These are phyloP conservation scores for Beauveria brongniartii DNA, from an alignment of 2,329 filamentous ascomycete species.

Conservation along the genomic window DNA sequence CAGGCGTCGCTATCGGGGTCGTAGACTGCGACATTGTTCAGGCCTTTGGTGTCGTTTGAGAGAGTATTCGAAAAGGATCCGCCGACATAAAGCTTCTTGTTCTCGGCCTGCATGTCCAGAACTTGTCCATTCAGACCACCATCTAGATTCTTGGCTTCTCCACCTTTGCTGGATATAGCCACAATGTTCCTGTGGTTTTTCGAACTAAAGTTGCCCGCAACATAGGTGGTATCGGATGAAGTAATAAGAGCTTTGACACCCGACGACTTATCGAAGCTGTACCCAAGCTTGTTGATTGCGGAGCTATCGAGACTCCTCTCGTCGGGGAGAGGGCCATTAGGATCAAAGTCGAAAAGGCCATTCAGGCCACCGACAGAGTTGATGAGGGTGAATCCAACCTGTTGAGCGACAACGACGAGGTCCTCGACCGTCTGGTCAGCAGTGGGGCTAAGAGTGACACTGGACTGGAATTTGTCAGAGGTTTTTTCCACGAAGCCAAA, in stretches of 20 bases:
- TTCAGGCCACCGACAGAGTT: constrained; percentile 76
- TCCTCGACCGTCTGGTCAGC: constrained; percentile 51
- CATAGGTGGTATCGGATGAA: constrained; percentile 57
- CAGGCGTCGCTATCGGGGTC: constrained; percentile 61
- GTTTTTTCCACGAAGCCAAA: constrained; percentile 75
- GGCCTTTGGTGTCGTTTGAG: constrained; percentile 49
- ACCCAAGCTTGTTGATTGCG: constrained; percentile 67
- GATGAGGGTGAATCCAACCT: constrained; percentile 68
- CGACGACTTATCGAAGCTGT: constrained; percentile 58
- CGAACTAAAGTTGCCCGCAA: constrained; percentile 78
- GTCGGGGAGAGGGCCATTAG: constrained; percentile 43
- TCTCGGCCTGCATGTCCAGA: constrained; percentile 59
- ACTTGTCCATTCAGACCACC: constrained; percentile 77
- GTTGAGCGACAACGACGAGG: constrained; percentile 80
- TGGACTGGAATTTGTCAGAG: constrained; percentile 65
- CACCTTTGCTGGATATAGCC: constrained; percentile 52
- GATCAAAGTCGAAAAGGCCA: constrained; percentile 83
- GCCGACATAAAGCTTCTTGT: constrained; percentile 65
- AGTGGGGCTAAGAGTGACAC: constrained; percentile 67
- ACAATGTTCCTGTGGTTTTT: constrained; percentile 66
- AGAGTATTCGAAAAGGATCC: constrained; percentile 75
- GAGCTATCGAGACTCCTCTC: constrained; percentile 60
- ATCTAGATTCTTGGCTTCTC: constrained; percentile 52
- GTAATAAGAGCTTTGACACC: constrained; percentile 62
- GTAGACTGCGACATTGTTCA: constrained; percentile 72